Percentiles rank a stretch among this genome's conserved stretches.
Evolutionary conservation across 441 rosid species (phyloP).

Genomic region (Corymbia citriodora): DNA sequence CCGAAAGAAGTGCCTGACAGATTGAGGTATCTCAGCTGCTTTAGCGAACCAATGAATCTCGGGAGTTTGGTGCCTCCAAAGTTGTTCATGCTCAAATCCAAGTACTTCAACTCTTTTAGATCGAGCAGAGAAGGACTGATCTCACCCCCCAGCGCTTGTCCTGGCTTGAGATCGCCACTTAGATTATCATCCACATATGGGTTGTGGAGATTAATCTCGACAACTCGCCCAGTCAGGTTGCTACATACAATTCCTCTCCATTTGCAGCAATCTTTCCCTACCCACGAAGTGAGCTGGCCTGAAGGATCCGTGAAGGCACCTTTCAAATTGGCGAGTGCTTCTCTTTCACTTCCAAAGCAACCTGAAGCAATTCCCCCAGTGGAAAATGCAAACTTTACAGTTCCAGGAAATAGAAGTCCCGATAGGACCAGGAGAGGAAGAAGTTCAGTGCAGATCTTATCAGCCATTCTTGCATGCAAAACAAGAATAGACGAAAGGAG

Average conservation of each 20-base stretch:
- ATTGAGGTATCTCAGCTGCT: conserved; percentile 7
- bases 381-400: not conserved
- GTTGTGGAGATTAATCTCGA: not conserved
- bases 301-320: not conserved
- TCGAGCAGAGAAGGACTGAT: conserved; percentile 6
- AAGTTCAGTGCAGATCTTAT: not conserved
- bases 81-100: conserved; percentile 7
- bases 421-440: not conserved
- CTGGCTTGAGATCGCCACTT: not conserved
- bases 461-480: not conserved
- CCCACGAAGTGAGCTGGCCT: not conserved
- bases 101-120: not conserved
- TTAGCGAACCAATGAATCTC: not conserved
- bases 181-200: not conserved
- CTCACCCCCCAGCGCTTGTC: not conserved
- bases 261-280: conserved; percentile 8
- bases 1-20: not conserved
- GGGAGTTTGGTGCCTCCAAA: conserved; percentile 3
- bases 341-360: not conserved
- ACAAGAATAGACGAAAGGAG: not conserved
- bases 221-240: not conserved
- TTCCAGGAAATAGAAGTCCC: not conserved
- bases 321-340: conserved; percentile 9
- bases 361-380: not conserved
- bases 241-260: conserved; percentile 9